These are phyloP conservation scores for Auricularia sp. DNA, from an alignment of 768 basidiomycete genomes.

Conservation along the genomic window DNA sequence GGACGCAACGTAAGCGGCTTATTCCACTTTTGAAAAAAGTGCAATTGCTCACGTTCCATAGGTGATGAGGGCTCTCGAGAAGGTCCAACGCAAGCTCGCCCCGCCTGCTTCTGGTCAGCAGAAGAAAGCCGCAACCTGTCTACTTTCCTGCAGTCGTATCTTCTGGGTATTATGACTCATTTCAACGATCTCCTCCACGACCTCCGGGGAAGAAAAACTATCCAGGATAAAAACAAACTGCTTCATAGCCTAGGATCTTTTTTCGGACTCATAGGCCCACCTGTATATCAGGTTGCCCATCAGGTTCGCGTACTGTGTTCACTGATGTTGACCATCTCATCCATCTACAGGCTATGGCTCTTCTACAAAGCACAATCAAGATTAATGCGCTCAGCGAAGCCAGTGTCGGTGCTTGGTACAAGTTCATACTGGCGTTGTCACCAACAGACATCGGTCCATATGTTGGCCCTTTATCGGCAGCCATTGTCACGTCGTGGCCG, in stretches of 20 bases:
- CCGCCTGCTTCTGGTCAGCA: constrained; percentile 12
- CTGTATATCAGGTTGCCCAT: constrained; percentile 69
- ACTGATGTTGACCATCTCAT: constrained; percentile 3
- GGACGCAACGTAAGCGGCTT: constrained; percentile 33
- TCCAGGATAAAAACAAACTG: constrained; percentile 61
- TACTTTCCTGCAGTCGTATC: constrained; percentile 58
- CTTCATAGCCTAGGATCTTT: constrained; percentile 70
- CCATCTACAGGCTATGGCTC: constrained; percentile 76
- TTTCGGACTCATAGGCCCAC: constrained; percentile 56
- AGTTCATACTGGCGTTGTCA: constrained; percentile 60
- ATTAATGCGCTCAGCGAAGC: constrained; percentile 67
- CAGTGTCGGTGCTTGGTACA: constrained; percentile 70
- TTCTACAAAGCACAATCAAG: constrained; percentile 79
- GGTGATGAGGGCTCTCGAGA: constrained; percentile 36
- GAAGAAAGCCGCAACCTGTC: constrained; percentile 30
- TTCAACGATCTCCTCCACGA: constrained; percentile 85
- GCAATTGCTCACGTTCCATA: constrained; percentile 20
- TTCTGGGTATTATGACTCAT: constrained; percentile 76
- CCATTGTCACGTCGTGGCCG: constrained; percentile 71
- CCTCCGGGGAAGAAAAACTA: constrained; percentile 63
- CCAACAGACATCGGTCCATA: constrained; percentile 70
- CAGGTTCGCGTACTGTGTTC: constrained; percentile 59
- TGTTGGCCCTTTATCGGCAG: constrained; percentile 79
- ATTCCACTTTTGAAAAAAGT: not conserved
- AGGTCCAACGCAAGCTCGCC: constrained; percentile 29